Conservation (phyloP, 225 moss, liverwort and hornwort genomes). For the Marchantia paleacea region DNA sequence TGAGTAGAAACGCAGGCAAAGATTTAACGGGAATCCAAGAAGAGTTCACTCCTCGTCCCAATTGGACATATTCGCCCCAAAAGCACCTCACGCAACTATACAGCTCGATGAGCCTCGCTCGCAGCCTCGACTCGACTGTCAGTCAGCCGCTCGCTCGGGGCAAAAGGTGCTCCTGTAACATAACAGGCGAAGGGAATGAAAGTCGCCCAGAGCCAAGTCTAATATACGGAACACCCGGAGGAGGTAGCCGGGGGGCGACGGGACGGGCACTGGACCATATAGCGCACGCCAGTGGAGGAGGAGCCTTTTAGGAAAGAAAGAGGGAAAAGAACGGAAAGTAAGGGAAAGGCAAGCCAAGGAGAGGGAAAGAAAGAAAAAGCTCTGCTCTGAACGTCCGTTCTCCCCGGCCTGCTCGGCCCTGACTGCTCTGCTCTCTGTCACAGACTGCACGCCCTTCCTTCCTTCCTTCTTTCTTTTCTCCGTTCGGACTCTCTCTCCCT, state of each 20-base stretch:
- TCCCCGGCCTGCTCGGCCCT: background rate
- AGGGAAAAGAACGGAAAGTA: background rate
- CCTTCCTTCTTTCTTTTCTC: background rate
- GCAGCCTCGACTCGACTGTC: background rate
- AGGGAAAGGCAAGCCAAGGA: background rate
- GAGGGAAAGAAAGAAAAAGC: background rate
- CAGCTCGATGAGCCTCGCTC: background rate
- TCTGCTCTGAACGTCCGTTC: too few relatives aligned
- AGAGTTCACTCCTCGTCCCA: background rate
- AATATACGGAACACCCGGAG: conserved; percentile 1
- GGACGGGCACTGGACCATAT: background rate
- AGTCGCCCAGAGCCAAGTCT: background rate
- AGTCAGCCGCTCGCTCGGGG: background rate
- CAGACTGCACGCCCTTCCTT: conserved; percentile 1
- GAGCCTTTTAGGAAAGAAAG: background rate
- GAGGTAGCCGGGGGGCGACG: background rate
- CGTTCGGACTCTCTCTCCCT: background rate
- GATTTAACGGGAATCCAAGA: background rate
- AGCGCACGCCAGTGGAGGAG: background rate
- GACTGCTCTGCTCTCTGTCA: background rate
- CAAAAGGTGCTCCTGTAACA: background rate
- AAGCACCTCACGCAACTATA: background rate
- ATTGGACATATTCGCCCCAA: background rate
- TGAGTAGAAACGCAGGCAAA: background rate
- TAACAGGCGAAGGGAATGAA: background rate